Conservation (phyloP, 345 rosid genomes). For the Sapria himalayana region DNA sequence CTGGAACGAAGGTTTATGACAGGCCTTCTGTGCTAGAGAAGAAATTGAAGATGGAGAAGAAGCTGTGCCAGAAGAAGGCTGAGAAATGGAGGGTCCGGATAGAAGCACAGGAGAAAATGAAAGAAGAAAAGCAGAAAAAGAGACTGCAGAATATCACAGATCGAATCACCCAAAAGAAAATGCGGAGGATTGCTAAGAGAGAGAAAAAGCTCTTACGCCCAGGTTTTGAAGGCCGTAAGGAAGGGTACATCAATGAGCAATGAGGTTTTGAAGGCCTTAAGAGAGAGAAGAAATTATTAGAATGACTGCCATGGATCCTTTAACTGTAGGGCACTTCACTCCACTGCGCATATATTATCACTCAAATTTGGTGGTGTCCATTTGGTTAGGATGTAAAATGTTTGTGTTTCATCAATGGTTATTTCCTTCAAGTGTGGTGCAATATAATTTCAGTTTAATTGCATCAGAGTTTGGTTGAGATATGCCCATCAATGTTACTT, state of each 20-base stretch:
- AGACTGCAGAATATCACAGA: constrained; percentile 50
- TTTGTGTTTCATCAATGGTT: too few species aligned
- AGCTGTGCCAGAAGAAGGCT: constrained; percentile 43
- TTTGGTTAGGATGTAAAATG: too few species aligned
- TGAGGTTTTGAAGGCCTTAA: too few species aligned
- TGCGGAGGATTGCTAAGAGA: constrained; percentile 51
- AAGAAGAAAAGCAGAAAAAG: constrained; percentile 51
- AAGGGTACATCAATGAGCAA: constrained; percentile 16
- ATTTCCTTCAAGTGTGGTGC: too few species aligned
- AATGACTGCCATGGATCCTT: too few species aligned
- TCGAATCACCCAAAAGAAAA: constrained; percentile 53
- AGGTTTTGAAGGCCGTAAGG: constrained; percentile 72
- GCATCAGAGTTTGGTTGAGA: too few species aligned
- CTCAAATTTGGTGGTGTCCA: too few species aligned
- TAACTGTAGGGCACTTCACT: too few species aligned
- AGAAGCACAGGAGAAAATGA: constrained; percentile 37
- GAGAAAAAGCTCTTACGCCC: constrained; percentile 81
- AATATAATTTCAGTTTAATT: too few species aligned
- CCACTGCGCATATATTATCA: too few species aligned
- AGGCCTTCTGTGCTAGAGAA: constrained; percentile 57
- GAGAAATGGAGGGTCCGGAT: constrained; percentile 80
- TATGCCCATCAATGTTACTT: too few species aligned
- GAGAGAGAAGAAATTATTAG: too few species aligned
- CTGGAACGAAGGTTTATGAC: constrained; percentile 67
- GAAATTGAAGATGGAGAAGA: constrained; percentile 57